Conservation (phyloP, 73 alveolate genomes). For the Symbiodinium natans region DNA sequence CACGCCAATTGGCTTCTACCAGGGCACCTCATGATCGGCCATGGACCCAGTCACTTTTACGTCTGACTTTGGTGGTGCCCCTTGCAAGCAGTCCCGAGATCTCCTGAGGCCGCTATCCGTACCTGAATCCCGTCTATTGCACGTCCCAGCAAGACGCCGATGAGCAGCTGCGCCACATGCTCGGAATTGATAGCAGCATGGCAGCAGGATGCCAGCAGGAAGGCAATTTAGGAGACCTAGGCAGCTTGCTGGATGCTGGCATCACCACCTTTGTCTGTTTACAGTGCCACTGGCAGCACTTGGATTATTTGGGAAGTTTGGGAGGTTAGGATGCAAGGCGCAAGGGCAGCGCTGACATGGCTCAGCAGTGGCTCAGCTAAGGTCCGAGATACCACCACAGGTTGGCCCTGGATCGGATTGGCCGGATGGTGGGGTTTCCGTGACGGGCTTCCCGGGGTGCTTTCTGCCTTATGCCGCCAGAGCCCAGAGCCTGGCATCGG, state of each 20-base stretch:
- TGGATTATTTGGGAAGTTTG: too few relatives aligned
- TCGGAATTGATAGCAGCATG: not conserved
- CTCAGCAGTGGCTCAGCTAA: not conserved
- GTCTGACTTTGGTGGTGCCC: too few relatives aligned
- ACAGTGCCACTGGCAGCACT: conserved; percentile 8
- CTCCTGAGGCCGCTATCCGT: conserved; percentile 42
- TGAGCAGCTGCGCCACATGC: not conserved
- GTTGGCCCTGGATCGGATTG: not conserved
- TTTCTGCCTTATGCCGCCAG: conserved; percentile 26
- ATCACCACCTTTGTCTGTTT: conserved; percentile 77
- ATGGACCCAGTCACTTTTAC: not conserved
- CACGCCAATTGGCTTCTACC: conserved; percentile 66
- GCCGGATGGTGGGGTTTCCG: conserved; percentile 39
- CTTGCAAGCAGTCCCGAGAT: too few relatives aligned
- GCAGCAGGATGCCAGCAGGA: not conserved
- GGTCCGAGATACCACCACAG: conserved; percentile 63
- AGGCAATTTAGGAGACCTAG: not conserved
- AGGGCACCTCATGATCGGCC: conserved; percentile 34
- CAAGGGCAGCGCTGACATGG: not conserved
- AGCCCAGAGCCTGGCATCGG: conserved; percentile 18
- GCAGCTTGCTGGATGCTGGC: not conserved
- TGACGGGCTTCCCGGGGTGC: conserved; percentile 63
- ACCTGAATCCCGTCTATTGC: conserved; percentile 54
- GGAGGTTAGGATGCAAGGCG: too few relatives aligned
- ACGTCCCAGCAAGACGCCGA: conserved; percentile 8